Conservation (phyloP, 768 basidiomycete genomes). For the Lactifluus volemus region DNA sequence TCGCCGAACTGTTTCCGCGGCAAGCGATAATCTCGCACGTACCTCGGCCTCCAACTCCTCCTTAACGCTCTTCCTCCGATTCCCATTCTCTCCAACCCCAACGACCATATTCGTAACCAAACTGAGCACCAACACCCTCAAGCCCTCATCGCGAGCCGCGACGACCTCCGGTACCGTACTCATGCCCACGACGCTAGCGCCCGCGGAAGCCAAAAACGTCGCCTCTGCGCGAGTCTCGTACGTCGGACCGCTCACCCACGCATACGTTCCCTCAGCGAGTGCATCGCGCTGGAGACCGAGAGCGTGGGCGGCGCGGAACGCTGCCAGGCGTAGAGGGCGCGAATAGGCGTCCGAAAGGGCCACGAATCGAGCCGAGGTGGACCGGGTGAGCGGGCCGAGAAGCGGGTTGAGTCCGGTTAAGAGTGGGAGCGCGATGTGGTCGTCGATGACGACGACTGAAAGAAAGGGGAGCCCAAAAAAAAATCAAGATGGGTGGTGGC, state of each 20-base stretch:
- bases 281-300: constrained; percentile 46
- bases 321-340: constrained; percentile 53
- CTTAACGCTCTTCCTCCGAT: constrained; percentile 27
- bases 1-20: background rate
- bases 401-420: constrained; percentile 73
- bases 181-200: constrained; percentile 92
- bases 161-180: constrained; percentile 88
- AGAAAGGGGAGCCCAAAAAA: too few species aligned
- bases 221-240: constrained; percentile 90
- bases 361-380: constrained; percentile 63
- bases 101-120: constrained; percentile 79
- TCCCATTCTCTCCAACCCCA: constrained; percentile 31
- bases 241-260: constrained; percentile 85
- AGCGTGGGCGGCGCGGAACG: constrained; percentile 61
- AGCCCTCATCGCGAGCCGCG: constrained; percentile 63
- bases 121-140: constrained; percentile 72
- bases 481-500: too few species aligned
- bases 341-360: constrained; percentile 83
- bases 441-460: constrained; percentile 73
- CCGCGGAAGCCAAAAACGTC: constrained; percentile 58
- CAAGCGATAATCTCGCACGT: constrained; percentile 13
- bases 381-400: constrained; percentile 57
- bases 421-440: constrained; percentile 77
- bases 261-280: constrained; percentile 76
- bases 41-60: constrained; percentile 47